phyloP scores from a whole-genome alignment of 345 rosid genomes.

The Kernera saxatilis region DNA sequence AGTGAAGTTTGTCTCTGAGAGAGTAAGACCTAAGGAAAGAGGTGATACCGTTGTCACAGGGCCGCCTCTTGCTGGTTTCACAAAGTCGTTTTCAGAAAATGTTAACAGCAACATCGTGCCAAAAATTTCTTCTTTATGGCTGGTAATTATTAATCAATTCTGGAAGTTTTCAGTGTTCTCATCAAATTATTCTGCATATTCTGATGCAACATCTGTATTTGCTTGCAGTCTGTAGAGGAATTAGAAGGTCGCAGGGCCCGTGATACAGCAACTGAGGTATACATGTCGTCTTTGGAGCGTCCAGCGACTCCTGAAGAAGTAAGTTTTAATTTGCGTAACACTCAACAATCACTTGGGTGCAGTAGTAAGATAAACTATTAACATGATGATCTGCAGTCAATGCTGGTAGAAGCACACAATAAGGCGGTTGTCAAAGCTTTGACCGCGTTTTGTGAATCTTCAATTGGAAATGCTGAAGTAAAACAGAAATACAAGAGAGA shows the following conservation, averaged over 20 bases:
- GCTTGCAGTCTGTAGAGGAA: slow-evolving; percentile 34
- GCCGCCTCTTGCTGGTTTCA: slow-evolving; percentile 40
- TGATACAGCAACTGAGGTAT: slow-evolving; percentile 36
- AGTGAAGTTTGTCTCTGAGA: slow-evolving; percentile 33
- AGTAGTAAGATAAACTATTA: not conserved
- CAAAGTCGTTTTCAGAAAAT: slow-evolving; percentile 32
- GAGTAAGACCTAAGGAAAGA: slow-evolving; percentile 41
- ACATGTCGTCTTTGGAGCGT: slow-evolving; percentile 34
- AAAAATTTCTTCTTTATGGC: slow-evolving; percentile 35
- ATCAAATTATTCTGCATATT: not conserved
- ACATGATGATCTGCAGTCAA: slow-evolving; percentile 24
- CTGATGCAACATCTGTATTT: slow-evolving; percentile 7
- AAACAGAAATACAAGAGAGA: slow-evolving; percentile 34
- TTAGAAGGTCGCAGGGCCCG: slow-evolving; percentile 33
- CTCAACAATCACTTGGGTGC: not conserved
- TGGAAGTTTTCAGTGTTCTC: not conserved
- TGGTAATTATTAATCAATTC: slow-evolving; percentile 17
- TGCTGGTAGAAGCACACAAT: slow-evolving; percentile 36
- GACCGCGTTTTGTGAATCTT: slow-evolving; percentile 30
- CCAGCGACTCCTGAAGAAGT: slow-evolving; percentile 38
- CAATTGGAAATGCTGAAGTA: slow-evolving; percentile 33
- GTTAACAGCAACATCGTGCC: slow-evolving; percentile 32
- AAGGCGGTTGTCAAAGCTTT: slow-evolving; percentile 34
- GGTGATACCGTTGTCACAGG: slow-evolving; percentile 37
- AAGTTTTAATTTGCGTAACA: slow-evolving; percentile 1